A percentile compares a stretch with the other conserved stretches of the same genome.
These are phyloP conservation scores for Ricinus communis DNA, from an alignment of 345 rosid species.

Conservation along the genomic window DNA sequence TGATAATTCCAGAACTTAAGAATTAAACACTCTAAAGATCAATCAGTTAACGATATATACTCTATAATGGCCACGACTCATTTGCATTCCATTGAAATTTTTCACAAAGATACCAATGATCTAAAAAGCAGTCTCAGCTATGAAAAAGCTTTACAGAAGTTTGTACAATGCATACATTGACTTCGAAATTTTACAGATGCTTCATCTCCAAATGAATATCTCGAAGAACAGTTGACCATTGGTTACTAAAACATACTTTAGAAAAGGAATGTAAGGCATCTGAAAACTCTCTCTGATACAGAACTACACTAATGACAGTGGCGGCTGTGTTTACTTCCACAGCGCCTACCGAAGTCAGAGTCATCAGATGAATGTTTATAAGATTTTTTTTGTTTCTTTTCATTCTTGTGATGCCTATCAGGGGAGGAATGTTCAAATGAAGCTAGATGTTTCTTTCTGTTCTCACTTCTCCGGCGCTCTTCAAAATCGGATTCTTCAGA, in stretches of 20 bases:
- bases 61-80: too few relatives aligned
- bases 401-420: conserved; percentile 28
- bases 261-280: neutral
- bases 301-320: neutral
- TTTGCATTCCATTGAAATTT: too few relatives aligned
- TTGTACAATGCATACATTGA: too few relatives aligned
- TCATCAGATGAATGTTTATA: conserved; percentile 20
- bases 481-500: conserved; percentile 21
- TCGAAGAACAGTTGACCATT: too few relatives aligned
- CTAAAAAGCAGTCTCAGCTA: too few relatives aligned
- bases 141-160: too few relatives aligned
- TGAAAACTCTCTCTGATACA: neutral
- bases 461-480: conserved; percentile 20
- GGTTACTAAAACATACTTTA: neutral
- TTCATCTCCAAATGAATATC: too few relatives aligned
- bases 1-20: too few relatives aligned
- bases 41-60: too few relatives aligned
- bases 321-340: conserved; percentile 4
- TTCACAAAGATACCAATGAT: too few relatives aligned
- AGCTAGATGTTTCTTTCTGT: conserved; percentile 15
- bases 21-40: too few relatives aligned
- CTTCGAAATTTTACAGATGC: too few relatives aligned
- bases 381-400: conserved; percentile 31
- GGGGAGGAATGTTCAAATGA: conserved; percentile 26
- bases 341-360: conserved; percentile 19